Evolutionary conservation across 129 eudicot species (phyloP).

Genomic region (Flaveria sonorensis): DNA sequence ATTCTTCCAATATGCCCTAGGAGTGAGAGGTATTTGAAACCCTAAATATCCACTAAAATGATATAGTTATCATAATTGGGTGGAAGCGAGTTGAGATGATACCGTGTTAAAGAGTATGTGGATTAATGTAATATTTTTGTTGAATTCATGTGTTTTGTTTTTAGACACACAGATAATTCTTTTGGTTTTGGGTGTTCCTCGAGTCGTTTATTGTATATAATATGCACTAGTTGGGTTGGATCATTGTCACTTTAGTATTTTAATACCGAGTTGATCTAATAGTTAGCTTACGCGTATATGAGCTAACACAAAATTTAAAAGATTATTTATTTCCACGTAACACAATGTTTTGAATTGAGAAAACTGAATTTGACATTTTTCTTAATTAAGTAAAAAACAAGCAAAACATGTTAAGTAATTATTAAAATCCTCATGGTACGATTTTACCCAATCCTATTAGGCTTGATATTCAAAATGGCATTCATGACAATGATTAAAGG

Average conservation of each 20-base stretch:
- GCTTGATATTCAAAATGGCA: constrained; percentile 1
- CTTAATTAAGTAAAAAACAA: not conserved
- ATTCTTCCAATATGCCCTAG: no score
- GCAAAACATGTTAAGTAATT: not conserved
- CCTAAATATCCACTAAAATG: no score
- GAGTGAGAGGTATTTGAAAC: no score
- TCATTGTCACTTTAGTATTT: no score
- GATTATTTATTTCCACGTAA: not conserved
- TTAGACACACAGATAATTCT: not conserved
- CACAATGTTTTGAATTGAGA: not conserved
- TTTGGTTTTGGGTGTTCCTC: not conserved
- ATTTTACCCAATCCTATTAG: not conserved
- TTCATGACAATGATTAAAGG: not conserved
- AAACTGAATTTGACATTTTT: not conserved
- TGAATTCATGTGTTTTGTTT: not conserved
- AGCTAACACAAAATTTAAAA: not conserved
- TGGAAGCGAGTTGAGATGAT: not conserved
- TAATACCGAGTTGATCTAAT: no score
- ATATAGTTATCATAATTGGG: not conserved
- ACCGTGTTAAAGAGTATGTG: not conserved
- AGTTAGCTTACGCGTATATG: no score
- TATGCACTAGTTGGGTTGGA: not conserved
- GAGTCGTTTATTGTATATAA: not conserved
- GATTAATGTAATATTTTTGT: not conserved
- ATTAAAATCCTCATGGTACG: not conserved